A percentile compares a stretch with the other conserved stretches of the same genome.
These are phyloP conservation scores for Fusarium sp. DNA, from an alignment of 2,329 filamentous ascomycete genomes.

Conservation along the genomic window DNA sequence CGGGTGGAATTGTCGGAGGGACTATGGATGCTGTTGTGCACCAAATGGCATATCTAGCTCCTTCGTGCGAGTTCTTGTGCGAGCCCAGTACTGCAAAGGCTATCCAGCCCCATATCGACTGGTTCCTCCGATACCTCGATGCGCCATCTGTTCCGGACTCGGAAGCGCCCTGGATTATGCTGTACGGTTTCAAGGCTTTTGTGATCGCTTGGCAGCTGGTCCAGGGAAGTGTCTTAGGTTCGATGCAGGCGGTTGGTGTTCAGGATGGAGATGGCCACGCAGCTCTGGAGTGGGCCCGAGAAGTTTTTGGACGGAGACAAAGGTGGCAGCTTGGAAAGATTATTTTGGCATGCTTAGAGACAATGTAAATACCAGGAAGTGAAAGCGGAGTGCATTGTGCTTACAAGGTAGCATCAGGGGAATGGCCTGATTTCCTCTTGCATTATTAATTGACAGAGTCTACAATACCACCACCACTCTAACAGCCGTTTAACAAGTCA, in stretches of 20 bases:
- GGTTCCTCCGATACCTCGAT: conserved; percentile 57
- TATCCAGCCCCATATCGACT: conserved; percentile 55
- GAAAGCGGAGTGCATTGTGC: no score
- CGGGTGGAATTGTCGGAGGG: conserved; percentile 54
- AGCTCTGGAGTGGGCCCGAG: conserved; percentile 16
- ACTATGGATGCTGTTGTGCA: conserved; percentile 54
- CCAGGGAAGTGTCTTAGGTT: conserved; percentile 48
- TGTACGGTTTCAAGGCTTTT: conserved; percentile 59
- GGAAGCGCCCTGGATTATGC: conserved; percentile 56
- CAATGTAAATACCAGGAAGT: conserved; percentile 4
- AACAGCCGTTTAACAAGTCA: no score
- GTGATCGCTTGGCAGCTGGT: conserved; percentile 58
- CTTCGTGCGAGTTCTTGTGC: conserved; percentile 51
- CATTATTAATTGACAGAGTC: no score
- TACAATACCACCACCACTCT: no score
- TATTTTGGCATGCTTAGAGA: conserved; percentile 19
- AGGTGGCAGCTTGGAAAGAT: conserved; percentile 21
- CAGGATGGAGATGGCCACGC: conserved; percentile 11
- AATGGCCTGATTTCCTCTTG: no score
- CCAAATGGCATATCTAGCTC: conserved; percentile 51
- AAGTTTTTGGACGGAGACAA: conserved; percentile 16
- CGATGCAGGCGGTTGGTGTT: conserved; percentile 44
- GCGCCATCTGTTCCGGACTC: conserved; percentile 34
- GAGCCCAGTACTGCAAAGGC: conserved; percentile 49
- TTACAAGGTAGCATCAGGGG: no score